Evolutionary conservation across 805 yeast genomes (phyloP), one percentile per base, ranked within the genome.

Genomic region (Clavispora fructus): DNA sequence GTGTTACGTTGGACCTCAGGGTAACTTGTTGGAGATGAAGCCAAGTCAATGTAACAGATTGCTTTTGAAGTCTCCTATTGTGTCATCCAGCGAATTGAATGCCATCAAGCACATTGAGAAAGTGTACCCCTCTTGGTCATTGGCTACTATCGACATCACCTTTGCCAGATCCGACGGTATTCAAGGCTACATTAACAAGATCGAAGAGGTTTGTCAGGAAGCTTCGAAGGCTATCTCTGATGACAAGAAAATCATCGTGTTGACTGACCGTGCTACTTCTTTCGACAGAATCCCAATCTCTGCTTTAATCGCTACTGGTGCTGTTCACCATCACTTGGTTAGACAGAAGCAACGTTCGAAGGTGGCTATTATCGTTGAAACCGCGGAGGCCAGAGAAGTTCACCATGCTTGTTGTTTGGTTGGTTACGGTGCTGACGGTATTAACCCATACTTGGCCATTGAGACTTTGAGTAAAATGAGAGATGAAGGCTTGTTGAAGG

Each of bases 1-100:
- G 67, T 92, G 99, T 71, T 89, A 87, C 67, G 83, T 92, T 60
- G 99, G 99, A 46, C 98, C 98, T n/a, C 98, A 94, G 68, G 98
- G 96, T 48, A 92, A 92, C 65, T 71, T 92, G 54, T 78, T 92
- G 61, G 98, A 94, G 67, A 89, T 90, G 91, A 83, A 85, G 60
- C 83, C 97, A 9, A 75, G 78, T 47, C 98, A 94, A 73, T 92
- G 97, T 76, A 86, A 91, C 72, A 78, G 98, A 56, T 75, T 92
- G 61, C 71, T 85, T 53, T 74, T 92, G 64, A 79, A 80, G 44
- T 84, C 96, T 23, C 99, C 99, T 47, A 80, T 92, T 39, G 71
- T 92, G 56, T 74, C 86, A 23, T 77, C 82, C 62, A 71, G 76
- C 52, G 95, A 94, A 65, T 78, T 90, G 57, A 69, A 69, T 39